These are phyloP conservation scores for Naegleria lovaniensis DNA, from an alignment of 208 protist species.

Conservation along the genomic window DNA sequence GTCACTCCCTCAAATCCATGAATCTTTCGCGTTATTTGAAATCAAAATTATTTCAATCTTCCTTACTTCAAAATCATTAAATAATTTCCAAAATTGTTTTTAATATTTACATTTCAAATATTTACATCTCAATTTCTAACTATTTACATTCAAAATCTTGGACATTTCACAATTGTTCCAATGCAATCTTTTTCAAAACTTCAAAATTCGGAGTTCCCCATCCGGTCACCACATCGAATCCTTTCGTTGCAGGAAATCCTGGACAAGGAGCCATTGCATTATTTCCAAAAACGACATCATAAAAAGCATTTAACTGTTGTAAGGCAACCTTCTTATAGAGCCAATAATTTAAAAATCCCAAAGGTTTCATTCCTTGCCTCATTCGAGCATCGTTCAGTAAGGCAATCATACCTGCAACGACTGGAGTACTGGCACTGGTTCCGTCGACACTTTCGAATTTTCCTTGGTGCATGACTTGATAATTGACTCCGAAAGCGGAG, in stretches of 20 bases:
- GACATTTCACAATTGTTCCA: neutral
- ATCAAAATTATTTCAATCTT: too few species aligned
- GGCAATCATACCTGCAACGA: slow-evolving; percentile 45
- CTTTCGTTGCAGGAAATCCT: slow-evolving; percentile 37
- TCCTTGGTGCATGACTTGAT: slow-evolving; percentile 32
- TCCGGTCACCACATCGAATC: slow-evolving; percentile 51
- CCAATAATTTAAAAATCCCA: slow-evolving; percentile 60
- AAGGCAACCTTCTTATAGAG: slow-evolving; percentile 41
- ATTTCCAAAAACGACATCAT: slow-evolving; percentile 48
- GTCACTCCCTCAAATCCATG: too few species aligned
- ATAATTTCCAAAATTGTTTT: too few species aligned
- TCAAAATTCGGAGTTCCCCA: slow-evolving; percentile 45
- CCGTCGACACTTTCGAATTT: slow-evolving; percentile 34
- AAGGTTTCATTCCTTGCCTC: slow-evolving; percentile 31
- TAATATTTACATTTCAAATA: too few species aligned
- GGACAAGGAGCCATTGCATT: slow-evolving; percentile 36
- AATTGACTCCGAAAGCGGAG: neutral
- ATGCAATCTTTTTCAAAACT: neutral
- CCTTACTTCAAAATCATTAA: too few species aligned
- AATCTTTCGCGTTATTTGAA: too few species aligned
- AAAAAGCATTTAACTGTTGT: slow-evolving; percentile 30
- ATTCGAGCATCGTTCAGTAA: slow-evolving; percentile 47
- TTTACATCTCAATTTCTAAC: too few species aligned
- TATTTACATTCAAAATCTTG: too few species aligned
- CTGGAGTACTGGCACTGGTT: slow-evolving; percentile 43